Conservation (phyloP, 139 green algal genomes). For the Micromonas commoda region DNA sequence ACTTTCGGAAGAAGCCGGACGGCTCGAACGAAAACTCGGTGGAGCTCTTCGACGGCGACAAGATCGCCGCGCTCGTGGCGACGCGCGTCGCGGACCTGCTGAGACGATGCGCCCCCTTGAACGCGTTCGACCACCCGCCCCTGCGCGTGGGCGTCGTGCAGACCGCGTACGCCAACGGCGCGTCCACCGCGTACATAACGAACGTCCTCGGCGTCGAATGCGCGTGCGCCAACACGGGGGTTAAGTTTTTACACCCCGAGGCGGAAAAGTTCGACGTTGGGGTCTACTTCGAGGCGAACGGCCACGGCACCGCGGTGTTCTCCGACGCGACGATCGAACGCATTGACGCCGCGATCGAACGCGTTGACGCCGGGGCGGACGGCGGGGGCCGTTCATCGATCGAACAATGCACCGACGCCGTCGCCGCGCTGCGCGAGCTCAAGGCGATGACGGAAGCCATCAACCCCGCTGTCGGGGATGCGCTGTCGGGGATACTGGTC, state of each 20-base stretch:
- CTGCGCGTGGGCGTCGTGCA: slow-evolving; percentile 75
- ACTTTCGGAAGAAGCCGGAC: slow-evolving; percentile 54
- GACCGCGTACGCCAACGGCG: slow-evolving; percentile 96
- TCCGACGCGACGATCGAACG: slow-evolving; percentile 43
- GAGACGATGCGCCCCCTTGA: background rate
- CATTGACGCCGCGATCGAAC: slow-evolving; percentile 44
- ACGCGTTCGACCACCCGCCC: too few relatives aligned
- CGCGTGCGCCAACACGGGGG: slow-evolving; percentile 62
- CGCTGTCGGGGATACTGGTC: slow-evolving; percentile 75
- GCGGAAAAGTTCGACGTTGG: slow-evolving; percentile 79
- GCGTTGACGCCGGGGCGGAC: background rate
- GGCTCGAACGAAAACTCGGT: slow-evolving; percentile 12
- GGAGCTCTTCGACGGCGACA: slow-evolving; percentile 88
- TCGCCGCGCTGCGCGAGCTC: background rate
- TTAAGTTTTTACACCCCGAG: slow-evolving; percentile 82
- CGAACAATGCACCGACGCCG: background rate
- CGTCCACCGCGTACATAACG: slow-evolving; percentile 65
- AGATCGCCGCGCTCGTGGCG: slow-evolving; percentile 77
- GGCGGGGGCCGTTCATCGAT: too few relatives aligned
- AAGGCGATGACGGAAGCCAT: slow-evolving; percentile 2
- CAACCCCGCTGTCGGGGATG: slow-evolving; percentile 75
- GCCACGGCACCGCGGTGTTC: slow-evolving; percentile 93
- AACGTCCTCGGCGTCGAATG: background rate
- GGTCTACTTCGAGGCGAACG: slow-evolving; percentile 98
- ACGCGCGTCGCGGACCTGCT: slow-evolving; percentile 29